These are phyloP conservation scores for Nepenthes alata DNA, from an alignment of 179 eudicot genomes.

Conservation along the genomic window DNA sequence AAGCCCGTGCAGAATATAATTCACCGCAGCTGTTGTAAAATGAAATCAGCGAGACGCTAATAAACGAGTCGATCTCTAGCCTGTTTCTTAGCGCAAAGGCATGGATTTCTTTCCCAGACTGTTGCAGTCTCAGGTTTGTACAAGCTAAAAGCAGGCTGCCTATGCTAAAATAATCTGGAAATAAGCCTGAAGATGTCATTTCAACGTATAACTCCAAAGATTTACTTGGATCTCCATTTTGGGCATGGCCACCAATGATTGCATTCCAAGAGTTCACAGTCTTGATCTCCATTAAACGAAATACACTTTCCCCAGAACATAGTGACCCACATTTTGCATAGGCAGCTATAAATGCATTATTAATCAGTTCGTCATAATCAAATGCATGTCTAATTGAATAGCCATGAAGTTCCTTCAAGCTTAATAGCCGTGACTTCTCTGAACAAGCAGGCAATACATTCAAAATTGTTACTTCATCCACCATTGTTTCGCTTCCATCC, in stretches of 20 bases:
- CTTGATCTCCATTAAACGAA: constrained; percentile 22
- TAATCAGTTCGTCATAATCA: constrained; percentile 28
- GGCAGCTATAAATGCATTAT: constrained; percentile 44
- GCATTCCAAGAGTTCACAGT: constrained; percentile 61
- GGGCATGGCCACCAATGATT: constrained; percentile 39
- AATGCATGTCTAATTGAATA: constrained; percentile 37
- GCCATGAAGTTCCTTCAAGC: constrained; percentile 57
- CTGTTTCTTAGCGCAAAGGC: constrained; percentile 46
- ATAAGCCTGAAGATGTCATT: constrained; percentile 32
- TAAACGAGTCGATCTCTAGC: constrained; percentile 29
- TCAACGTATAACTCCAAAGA: constrained; percentile 29
- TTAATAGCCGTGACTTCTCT: constrained; percentile 19
- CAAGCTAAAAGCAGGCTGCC: constrained; percentile 43
- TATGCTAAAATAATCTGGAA: constrained; percentile 39
- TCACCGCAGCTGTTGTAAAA: constrained; percentile 39
- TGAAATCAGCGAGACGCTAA: constrained; percentile 39
- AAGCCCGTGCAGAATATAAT: constrained; percentile 20
- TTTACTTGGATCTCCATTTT: constrained; percentile 37
- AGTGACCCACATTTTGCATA: constrained; percentile 53
- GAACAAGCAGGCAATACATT: constrained; percentile 44
- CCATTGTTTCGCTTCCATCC: constrained; percentile 10
- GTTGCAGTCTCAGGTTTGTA: constrained; percentile 22
- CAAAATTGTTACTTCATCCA: constrained; percentile 40
- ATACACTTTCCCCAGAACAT: constrained; percentile 27
- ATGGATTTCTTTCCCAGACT: constrained; percentile 42